A percentile compares a stretch with the other conserved stretches of the same genome.
Conservation (phyloP, 306 rosid species). For the Fragaria ananassa region DNA sequence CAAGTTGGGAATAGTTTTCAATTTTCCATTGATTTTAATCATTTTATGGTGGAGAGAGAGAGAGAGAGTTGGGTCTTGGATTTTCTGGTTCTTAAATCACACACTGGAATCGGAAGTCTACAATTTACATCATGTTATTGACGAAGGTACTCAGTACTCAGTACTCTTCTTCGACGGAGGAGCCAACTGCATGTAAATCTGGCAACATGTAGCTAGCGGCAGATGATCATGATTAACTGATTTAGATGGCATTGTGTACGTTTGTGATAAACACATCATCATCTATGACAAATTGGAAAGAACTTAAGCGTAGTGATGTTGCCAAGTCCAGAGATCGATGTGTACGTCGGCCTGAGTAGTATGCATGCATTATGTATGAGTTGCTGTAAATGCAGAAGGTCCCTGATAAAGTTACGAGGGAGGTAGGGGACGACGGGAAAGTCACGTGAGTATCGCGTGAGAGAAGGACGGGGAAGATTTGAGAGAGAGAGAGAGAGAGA, state of each 20-base stretch:
- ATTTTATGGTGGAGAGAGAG: neutral
- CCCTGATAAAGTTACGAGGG: neutral
- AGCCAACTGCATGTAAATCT: no score
- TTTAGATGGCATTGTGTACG: no score
- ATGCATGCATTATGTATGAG: neutral
- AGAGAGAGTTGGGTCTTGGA: neutral
- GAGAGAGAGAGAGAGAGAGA: slow-evolving; percentile 16
- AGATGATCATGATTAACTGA: no score
- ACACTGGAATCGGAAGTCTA: no score
- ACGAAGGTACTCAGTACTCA: no score
- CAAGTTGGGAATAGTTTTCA: neutral
- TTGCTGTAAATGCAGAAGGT: neutral
- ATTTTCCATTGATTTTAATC: neutral
- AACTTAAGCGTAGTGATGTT: neutral
- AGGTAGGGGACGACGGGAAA: neutral
- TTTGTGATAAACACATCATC: neutral
- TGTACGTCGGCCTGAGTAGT: neutral
- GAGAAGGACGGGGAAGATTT: slow-evolving; percentile 12
- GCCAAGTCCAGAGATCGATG: neutral
- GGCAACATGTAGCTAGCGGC: no score
- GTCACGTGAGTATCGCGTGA: slow-evolving; percentile 56
- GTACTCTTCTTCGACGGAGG: no score
- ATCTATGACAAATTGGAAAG: neutral
- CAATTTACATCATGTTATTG: no score
- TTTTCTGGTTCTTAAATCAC: no score